Evolutionary conservation across 177 flowering plant species (phyloP).

Genomic region (Vitis hybrid): DNA sequence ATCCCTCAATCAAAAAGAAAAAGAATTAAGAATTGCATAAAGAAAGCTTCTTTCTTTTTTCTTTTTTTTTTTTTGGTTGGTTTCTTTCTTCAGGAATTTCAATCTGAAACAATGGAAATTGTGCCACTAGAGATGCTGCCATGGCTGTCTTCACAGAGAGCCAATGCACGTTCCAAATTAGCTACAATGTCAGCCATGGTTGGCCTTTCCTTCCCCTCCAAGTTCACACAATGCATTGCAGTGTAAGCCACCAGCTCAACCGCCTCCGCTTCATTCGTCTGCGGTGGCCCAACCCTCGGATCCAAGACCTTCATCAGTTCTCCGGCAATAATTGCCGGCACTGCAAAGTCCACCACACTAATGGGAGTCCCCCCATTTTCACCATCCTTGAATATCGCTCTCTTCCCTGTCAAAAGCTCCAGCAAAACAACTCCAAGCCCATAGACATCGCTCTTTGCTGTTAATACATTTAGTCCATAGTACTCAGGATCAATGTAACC

Average conservation of each 20-base stretch:
- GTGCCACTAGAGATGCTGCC: conserved; percentile 84
- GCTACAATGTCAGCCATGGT: conserved; percentile 72
- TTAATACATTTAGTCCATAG: conserved; percentile 63
- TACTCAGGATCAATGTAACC: conserved; percentile 92
- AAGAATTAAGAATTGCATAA: conserved; percentile 1
- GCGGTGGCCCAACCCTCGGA: conserved; percentile 55
- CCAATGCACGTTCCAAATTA: conserved; percentile 69
- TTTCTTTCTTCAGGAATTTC: conserved; percentile 11
- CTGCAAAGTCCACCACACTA: conserved; percentile 67
- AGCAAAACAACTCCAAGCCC: conserved; percentile 76
- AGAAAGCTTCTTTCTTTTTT: neutral
- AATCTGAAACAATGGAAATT: conserved; percentile 66
- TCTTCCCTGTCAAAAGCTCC: conserved; percentile 70
- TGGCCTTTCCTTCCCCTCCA: conserved; percentile 84
- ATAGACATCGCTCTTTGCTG: conserved; percentile 85
- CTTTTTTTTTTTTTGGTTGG: neutral
- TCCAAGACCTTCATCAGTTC: conserved; percentile 59
- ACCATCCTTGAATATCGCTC: conserved; percentile 61
- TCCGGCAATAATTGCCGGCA: conserved; percentile 54
- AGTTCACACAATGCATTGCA: conserved; percentile 73
- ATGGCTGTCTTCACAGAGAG: conserved; percentile 61
- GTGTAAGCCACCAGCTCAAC: conserved; percentile 78
- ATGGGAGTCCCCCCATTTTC: conserved; percentile 38
- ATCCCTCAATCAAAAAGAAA: conserved; percentile 5
- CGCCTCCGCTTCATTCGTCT: conserved; percentile 59